Conservation (phyloP, 2,329 filamentous ascomycete genomes). For the Tympanopsis confertula region DNA sequence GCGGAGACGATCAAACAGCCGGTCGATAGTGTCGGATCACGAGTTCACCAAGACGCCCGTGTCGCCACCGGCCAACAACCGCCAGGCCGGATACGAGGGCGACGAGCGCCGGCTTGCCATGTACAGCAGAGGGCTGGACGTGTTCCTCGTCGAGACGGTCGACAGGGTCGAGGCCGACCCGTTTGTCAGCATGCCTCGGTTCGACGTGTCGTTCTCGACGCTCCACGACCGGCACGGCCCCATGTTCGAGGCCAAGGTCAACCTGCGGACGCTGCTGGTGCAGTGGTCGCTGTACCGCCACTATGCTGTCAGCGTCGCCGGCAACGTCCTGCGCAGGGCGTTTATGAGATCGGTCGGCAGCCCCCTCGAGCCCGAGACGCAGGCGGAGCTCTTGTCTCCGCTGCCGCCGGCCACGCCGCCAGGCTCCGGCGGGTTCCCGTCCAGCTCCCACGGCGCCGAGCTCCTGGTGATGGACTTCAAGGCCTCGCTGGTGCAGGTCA, state of each 20-base stretch:
- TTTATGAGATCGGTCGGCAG: slow-evolving; percentile 41
- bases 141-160: slow-evolving; percentile 76
- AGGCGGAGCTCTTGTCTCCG: slow-evolving; percentile 1
- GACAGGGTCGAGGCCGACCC: slow-evolving; percentile 77
- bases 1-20: slow-evolving; percentile 64
- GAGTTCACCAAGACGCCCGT: slow-evolving; percentile 42
- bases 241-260: slow-evolving; percentile 75
- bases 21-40: slow-evolving; percentile 58
- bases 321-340: slow-evolving; percentile 61
- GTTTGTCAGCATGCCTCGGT: slow-evolving; percentile 74
- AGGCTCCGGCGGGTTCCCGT: neutral
- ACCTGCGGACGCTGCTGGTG: slow-evolving; percentile 65
- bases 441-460: slow-evolving; percentile 31
- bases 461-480: slow-evolving; percentile 74
- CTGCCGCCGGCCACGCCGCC: too few relatives aligned
- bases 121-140: slow-evolving; percentile 74
- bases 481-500: slow-evolving; percentile 71
- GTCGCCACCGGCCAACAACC: slow-evolving; percentile 24
- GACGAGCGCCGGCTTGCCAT: slow-evolving; percentile 76
- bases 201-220: slow-evolving; percentile 78
- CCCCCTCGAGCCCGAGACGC: slow-evolving; percentile 7
- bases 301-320: slow-evolving; percentile 76
- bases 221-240: slow-evolving; percentile 77
- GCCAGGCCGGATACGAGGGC: slow-evolving; percentile 26
- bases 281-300: slow-evolving; percentile 91